Percentiles rank a stretch among this genome's conserved stretches.
Evolutionary conservation across 768 basidiomycete genomes (phyloP).

Genomic region (Gymnopilus junonius): DNA sequence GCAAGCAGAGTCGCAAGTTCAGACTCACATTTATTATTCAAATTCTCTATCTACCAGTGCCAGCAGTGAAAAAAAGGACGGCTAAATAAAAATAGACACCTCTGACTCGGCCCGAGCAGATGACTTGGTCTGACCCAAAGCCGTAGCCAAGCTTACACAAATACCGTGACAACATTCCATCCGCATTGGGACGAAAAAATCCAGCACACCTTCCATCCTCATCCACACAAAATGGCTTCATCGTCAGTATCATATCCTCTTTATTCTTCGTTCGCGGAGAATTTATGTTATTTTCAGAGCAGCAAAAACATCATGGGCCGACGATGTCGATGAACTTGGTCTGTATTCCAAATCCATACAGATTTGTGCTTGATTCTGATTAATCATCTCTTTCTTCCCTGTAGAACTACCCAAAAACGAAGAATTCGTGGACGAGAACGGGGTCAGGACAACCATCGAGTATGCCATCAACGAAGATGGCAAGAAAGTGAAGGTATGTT

Average conservation of each 20-base stretch:
- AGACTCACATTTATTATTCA: too few relatives aligned
- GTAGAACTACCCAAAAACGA: slow-evolving; percentile 62
- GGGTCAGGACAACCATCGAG: slow-evolving; percentile 83
- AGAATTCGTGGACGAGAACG: slow-evolving; percentile 84
- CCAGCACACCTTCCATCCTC: neutral
- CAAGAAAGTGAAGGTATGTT: slow-evolving; percentile 87
- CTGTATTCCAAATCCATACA: slow-evolving; percentile 12
- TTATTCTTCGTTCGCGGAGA: neutral
- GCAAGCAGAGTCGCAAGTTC: too few relatives aligned
- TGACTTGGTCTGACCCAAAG: neutral
- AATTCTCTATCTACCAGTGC: too few relatives aligned
- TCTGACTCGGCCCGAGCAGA: too few relatives aligned
- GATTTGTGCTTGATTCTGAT: neutral
- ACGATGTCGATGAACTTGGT: slow-evolving; percentile 84
- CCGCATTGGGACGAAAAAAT: neutral
- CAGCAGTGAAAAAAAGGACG: too few relatives aligned
- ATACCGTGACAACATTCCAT: neutral
- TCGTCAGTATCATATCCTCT: neutral
- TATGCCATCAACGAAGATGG: slow-evolving; percentile 90
- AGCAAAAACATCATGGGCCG: slow-evolving; percentile 84
- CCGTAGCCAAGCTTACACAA: neutral
- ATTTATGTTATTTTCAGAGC: slow-evolving; percentile 26
- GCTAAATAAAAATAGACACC: too few relatives aligned
- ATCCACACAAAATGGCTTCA: neutral
- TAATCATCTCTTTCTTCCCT: neutral